Conservation (phyloP, 2,329 filamentous ascomycete genomes). For the Clonostachys byssicola region DNA sequence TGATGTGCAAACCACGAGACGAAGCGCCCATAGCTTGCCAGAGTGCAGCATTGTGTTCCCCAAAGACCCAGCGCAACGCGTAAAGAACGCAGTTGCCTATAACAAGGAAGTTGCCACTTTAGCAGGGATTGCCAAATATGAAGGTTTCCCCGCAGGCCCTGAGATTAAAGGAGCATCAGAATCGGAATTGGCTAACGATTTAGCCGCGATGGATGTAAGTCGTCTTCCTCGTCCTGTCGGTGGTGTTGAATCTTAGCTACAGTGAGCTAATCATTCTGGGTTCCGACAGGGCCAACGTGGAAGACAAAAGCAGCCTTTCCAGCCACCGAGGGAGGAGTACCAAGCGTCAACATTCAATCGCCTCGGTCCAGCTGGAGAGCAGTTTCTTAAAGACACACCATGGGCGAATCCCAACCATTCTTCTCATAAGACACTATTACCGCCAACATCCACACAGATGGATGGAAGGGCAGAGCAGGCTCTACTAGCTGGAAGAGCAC, state of each 20-base stretch:
- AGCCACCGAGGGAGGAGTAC: conserved; percentile 39
- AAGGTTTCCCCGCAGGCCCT: conserved; percentile 95
- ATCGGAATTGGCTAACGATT: conserved; percentile 77
- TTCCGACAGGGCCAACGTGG: conserved; percentile 24
- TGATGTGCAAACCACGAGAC: conserved; percentile 84
- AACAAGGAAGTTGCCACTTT: conserved; percentile 92
- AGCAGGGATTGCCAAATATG: conserved; percentile 87
- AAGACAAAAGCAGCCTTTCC: conserved; percentile 21
- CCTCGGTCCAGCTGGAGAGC: conserved; percentile 69
- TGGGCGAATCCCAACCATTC: conserved; percentile 90
- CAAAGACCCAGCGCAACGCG: conserved; percentile 69
- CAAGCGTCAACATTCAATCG: conserved; percentile 41
- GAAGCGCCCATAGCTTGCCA: conserved; percentile 74
- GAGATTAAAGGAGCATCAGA: conserved; percentile 69
- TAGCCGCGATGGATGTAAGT: conserved; percentile 79
- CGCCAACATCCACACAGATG: conserved; percentile 22
- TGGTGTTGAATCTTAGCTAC: not conserved
- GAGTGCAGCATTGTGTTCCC: conserved; percentile 83
- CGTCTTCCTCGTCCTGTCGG: not conserved
- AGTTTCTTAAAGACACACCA: conserved; percentile 83
- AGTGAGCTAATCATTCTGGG: not conserved
- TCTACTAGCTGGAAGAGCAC: conserved; percentile 10
- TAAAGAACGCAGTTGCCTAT: conserved; percentile 84
- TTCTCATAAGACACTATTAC: conserved; percentile 47
- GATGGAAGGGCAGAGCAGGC: conserved; percentile 7